These are phyloP conservation scores for Polyporus tsugae DNA, from an alignment of 1,284 basidiomycete genomes.

Conservation along the genomic window DNA sequence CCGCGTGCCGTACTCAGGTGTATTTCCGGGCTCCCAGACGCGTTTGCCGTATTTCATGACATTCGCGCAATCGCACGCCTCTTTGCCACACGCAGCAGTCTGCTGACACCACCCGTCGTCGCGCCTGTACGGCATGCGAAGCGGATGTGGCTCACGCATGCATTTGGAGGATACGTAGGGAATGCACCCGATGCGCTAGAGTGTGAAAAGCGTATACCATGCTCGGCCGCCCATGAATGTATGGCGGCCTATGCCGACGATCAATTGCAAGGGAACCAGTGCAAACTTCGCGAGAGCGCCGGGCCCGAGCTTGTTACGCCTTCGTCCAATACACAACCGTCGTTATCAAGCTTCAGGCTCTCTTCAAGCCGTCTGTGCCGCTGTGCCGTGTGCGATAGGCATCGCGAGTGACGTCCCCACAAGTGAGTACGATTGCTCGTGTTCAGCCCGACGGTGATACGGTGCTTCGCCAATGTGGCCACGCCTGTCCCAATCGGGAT, in stretches of 20 bases:
- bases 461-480: neutral
- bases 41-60: slow-evolving; percentile 3
- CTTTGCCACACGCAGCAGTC: slow-evolving; percentile 23
- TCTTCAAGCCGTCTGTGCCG: neutral
- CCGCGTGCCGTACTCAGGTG: neutral
- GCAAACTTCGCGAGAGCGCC: neutral
- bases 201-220: neutral
- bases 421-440: neutral
- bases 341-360: slow-evolving; percentile 8
- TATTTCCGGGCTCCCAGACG: slow-evolving; percentile 4
- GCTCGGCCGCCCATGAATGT: neutral
- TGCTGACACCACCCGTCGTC: slow-evolving; percentile 23
- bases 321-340: neutral
- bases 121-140: slow-evolving; percentile 29
- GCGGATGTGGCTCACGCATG: neutral
- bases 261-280: no score
- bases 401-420: neutral
- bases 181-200: neutral
- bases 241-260: neutral
- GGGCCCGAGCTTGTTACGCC: neutral
- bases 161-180: neutral
- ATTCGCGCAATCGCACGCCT: slow-evolving; percentile 4
- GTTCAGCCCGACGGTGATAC: neutral
- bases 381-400: neutral
- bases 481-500: neutral